Percentiles rank a stretch among this genome's conserved stretches.
Conservation (phyloP, 768 basidiomycete species). For the Saitozyma podzolica region DNA sequence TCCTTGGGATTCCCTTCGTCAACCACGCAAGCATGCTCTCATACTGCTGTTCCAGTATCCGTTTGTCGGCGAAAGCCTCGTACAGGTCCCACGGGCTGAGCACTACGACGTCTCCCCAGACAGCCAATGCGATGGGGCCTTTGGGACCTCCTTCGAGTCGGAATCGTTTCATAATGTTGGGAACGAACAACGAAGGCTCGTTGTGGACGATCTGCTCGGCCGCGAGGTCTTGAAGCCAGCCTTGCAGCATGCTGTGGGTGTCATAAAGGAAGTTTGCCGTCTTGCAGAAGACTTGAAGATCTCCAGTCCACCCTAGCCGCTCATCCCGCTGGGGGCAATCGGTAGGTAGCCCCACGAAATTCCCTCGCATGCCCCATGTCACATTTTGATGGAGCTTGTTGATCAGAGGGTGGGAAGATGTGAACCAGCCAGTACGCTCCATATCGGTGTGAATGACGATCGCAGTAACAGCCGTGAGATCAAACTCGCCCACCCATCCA, state of each 20-base stretch:
- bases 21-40: conserved; percentile 45
- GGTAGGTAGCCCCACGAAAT: conserved; percentile 33
- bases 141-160: no score
- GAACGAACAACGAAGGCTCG: conserved; percentile 33
- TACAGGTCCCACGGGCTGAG: conserved; percentile 41
- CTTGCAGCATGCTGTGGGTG: conserved; percentile 17
- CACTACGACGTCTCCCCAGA: conserved; percentile 28
- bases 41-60: conserved; percentile 31
- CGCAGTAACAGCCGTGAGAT: conserved; percentile 7
- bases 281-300: conserved; percentile 37
- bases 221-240: conserved; percentile 42
- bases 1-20: conserved; percentile 33
- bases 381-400: conserved; percentile 32
- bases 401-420: conserved; percentile 22
- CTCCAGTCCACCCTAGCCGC: conserved; percentile 40
- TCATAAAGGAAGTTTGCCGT: conserved; percentile 38
- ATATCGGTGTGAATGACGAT: conserved; percentile 31
- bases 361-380: conserved; percentile 30
- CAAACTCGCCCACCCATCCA: conserved; percentile 1
- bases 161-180: conserved; percentile 28
- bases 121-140: conserved; percentile 1
- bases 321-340: conserved; percentile 46
- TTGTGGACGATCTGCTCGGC: conserved; percentile 31
- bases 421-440: conserved; percentile 25
- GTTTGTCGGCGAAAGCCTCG: conserved; percentile 27